A percentile compares a stretch with the other conserved stretches of the same genome.
Conservation (phyloP, 2,329 filamentous ascomycete genomes). For the Dactylella cylindrospora region DNA sequence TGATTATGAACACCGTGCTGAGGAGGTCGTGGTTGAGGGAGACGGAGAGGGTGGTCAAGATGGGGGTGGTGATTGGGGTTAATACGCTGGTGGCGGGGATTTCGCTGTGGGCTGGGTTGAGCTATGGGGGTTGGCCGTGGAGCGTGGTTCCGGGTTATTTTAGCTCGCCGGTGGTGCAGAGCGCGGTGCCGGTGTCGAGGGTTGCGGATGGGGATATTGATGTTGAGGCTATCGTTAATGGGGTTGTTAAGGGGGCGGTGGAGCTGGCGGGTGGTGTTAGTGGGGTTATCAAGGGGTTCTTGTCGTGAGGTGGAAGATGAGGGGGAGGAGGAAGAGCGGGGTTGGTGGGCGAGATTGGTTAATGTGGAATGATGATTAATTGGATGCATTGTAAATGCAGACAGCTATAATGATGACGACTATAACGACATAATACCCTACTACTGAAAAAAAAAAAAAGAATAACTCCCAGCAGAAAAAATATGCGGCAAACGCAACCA, state of each 20-base stretch:
- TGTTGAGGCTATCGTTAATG: conserved; percentile 30
- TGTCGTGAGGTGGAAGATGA: conserved; percentile 2
- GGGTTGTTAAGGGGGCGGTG: conserved; percentile 37
- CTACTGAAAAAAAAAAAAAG: neutral
- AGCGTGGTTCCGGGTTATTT: conserved; percentile 21
- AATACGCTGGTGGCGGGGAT: conserved; percentile 22
- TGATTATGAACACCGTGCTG: conserved; percentile 15
- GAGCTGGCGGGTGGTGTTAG: conserved; percentile 36
- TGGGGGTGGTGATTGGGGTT: conserved; percentile 30
- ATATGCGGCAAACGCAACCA: too few relatives aligned
- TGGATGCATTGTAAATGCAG: neutral
- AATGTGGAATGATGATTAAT: neutral
- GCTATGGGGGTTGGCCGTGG: conserved; percentile 40
- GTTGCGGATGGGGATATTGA: conserved; percentile 22
- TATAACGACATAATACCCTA: too few relatives aligned
- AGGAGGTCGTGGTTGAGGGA: conserved; percentile 27
- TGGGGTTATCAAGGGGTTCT: conserved; percentile 13
- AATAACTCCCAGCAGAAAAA: neutral
- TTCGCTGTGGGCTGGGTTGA: conserved; percentile 25
- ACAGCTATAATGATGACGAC: neutral
- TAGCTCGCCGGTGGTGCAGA: neutral
- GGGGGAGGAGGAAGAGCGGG: neutral
- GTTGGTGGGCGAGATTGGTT: too few relatives aligned
- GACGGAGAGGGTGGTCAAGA: conserved; percentile 24
- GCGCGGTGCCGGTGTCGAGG: neutral